A percentile compares a stretch with the other conserved stretches of the same genome.
Conservation (phyloP, 108 stramenopile genomes). For the Cyclostephanos invisitatus region DNA sequence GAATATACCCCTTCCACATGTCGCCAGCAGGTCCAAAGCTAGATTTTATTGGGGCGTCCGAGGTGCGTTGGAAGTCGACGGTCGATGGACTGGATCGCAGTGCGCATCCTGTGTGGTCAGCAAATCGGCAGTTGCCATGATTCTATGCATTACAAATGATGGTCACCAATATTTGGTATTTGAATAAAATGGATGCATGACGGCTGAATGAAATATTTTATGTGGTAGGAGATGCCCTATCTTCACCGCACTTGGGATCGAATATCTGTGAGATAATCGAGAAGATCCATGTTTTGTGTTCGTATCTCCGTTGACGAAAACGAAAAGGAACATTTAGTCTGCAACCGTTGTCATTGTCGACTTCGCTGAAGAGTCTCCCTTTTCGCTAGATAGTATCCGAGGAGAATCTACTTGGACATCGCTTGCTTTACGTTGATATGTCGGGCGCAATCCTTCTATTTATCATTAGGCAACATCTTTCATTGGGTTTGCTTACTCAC, state of each 20-base stretch:
- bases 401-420: conserved; percentile 11
- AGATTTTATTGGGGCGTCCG: conserved; percentile 52
- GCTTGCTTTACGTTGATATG: background rate
- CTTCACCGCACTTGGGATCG: background rate
- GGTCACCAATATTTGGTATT: background rate
- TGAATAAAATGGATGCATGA: too few relatives aligned
- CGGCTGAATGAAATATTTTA: background rate
- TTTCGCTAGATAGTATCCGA: conserved; percentile 59
- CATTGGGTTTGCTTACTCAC: background rate
- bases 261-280: background rate
- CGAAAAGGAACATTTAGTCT: conserved; percentile 34
- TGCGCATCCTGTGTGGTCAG: background rate
- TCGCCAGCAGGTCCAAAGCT: conserved; percentile 41
- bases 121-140: background rate
- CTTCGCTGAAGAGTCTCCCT: conserved; percentile 41
- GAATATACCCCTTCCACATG: background rate
- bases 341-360: conserved; percentile 17
- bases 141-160: background rate
- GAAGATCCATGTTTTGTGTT: background rate
- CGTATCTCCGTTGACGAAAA: conserved; percentile 38
- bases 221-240: background rate
- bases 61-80: conserved; percentile 26
- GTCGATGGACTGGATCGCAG: background rate
- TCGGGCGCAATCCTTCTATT: background rate
- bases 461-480: background rate